Evolutionary conservation across 108 stramenopile genomes (phyloP).

Genomic region (Skeletonema tropicum): DNA sequence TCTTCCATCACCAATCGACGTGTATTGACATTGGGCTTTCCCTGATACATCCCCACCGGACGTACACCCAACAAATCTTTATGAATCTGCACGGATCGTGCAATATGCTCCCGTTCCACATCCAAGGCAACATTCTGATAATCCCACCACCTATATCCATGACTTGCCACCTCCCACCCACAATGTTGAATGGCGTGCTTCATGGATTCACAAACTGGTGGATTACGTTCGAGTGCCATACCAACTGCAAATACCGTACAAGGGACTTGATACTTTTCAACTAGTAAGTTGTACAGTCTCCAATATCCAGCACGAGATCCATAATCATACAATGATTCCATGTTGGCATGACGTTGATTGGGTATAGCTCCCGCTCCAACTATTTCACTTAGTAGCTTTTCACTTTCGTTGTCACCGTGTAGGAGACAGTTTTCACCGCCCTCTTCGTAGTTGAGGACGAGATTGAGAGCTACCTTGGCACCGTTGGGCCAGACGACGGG

Average conservation of each 20-base stretch:
- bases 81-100: conserved; percentile 88
- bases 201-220: conserved; percentile 77
- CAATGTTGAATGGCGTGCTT: conserved; percentile 45
- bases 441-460: conserved; percentile 97
- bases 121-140: conserved; percentile 88
- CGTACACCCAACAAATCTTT: conserved; percentile 77
- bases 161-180: conserved; percentile 90
- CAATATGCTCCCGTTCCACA: conserved; percentile 89
- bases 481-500: conserved; percentile 75
- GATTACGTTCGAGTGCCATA: conserved; percentile 92
- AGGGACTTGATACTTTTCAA: conserved; percentile 65
- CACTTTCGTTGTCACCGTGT: conserved; percentile 79
- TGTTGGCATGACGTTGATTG: conserved; percentile 71
- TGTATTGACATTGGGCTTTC: conserved; percentile 87
- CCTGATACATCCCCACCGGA: conserved; percentile 94
- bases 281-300: conserved; percentile 88
- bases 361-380: conserved; percentile 41
- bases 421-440: conserved; percentile 89
- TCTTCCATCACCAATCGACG: conserved; percentile 84
- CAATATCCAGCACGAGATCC: conserved; percentile 93
- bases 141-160: conserved; percentile 96
- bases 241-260: conserved; percentile 95
- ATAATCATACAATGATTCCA: conserved; percentile 95
- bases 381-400: conserved; percentile 89
- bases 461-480: conserved; percentile 88